A percentile compares a stretch with the other conserved stretches of the same genome.
These are phyloP conservation scores for Tulasnella sp. DNA, from an alignment of 768 basidiomycete species.

Conservation along the genomic window DNA sequence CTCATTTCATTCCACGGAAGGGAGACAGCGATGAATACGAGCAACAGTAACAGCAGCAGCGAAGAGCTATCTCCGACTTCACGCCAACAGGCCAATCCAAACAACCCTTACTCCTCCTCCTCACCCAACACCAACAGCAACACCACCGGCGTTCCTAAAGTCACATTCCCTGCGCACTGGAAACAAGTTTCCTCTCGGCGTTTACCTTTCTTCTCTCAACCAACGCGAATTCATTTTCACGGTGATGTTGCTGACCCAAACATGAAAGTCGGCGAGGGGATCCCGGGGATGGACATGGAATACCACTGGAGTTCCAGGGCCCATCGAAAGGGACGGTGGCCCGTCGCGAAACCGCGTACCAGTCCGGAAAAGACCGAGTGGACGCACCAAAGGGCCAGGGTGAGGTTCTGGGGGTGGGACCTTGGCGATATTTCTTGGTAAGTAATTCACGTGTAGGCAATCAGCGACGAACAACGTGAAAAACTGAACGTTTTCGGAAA, in stretches of 20 bases:
- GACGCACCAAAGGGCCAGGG: background rate
- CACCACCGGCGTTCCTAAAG: background rate
- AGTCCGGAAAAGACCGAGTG: background rate
- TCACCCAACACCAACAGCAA: background rate
- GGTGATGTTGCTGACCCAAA: background rate
- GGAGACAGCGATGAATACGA: too few relatives aligned
- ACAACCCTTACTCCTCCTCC: too few relatives aligned
- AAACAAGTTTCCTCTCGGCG: background rate
- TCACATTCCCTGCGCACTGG: constrained; percentile 5
- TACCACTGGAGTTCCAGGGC: constrained; percentile 15
- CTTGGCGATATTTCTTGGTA: constrained; percentile 21
- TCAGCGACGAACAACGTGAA: background rate
- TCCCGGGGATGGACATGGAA: background rate
- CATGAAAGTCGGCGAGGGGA: background rate
- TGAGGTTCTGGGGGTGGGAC: constrained; percentile 21
- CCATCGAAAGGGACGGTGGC: constrained; percentile 8
- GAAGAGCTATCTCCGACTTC: too few relatives aligned
- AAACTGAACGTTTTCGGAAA: background rate
- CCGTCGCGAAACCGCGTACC: background rate
- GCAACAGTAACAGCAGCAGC: too few relatives aligned
- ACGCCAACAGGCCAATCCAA: background rate
- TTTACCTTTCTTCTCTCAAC: constrained; percentile 10
- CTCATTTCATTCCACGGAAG: too few relatives aligned
- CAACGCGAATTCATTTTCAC: background rate
- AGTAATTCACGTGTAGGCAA: background rate